phyloP scores from a whole-genome alignment of 1,284 basidiomycete species.

The Apiotrichum gamsii region DNA sequence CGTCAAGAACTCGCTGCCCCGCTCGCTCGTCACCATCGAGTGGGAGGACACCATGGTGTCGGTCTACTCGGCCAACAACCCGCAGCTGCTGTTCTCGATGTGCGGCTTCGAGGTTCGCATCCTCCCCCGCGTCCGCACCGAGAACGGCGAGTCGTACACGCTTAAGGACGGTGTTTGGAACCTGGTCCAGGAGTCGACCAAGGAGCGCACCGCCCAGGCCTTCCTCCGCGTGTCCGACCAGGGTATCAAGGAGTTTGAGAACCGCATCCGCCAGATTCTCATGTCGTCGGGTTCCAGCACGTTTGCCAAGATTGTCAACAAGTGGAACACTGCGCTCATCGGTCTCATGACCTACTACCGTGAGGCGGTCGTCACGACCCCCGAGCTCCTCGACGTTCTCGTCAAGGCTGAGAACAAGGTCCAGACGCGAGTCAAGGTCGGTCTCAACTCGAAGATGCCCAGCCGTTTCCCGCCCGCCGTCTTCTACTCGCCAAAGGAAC shows the following conservation, averaged over 20 bases:
- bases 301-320: slow-evolving; percentile 99
- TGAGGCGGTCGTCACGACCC: slow-evolving; percentile 97
- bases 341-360: slow-evolving; percentile 98
- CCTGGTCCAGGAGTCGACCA: slow-evolving; percentile 88
- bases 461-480: slow-evolving; percentile 94
- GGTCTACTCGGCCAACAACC: slow-evolving; percentile 96
- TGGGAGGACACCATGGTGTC: slow-evolving; percentile 97
- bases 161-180: slow-evolving; percentile 98
- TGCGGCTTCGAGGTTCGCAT: slow-evolving; percentile 96
- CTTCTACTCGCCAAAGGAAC: slow-evolving; percentile 93
- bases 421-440: slow-evolving; percentile 98
- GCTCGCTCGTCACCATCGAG: slow-evolving; percentile 95
- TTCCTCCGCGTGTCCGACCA: slow-evolving; percentile 97
- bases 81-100: slow-evolving; percentile 97
- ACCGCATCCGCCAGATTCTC: slow-evolving; percentile 89
- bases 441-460: slow-evolving; percentile 98
- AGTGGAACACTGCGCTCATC: slow-evolving; percentile 95
- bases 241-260: slow-evolving; percentile 93
- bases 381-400: slow-evolving; percentile 85
- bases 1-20: slow-evolving; percentile 92
- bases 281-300: slow-evolving; percentile 99
- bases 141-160: slow-evolving; percentile 93
- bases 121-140: slow-evolving; percentile 76
- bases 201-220: slow-evolving; percentile 95
- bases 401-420: slow-evolving; percentile 99